A percentile compares a stretch with the other conserved stretches of the same genome.
These are phyloP conservation scores for Dictyostelium discoideum DNA, from an alignment of 78 protist genomes.

Conservation along the genomic window DNA sequence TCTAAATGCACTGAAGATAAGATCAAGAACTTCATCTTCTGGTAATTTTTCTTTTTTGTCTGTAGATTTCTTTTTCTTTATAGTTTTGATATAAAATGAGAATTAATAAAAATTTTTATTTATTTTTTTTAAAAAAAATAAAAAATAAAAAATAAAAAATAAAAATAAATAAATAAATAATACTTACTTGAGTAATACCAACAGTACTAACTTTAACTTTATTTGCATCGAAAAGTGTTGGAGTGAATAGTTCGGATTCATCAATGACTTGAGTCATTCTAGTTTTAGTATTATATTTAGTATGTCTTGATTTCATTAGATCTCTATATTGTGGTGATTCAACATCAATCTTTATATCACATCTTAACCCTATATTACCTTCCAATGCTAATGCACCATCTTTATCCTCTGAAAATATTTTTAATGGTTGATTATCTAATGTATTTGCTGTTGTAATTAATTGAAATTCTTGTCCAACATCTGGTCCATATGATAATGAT, in stretches of 20 bases:
- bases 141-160: too few species aligned
- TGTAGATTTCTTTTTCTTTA: background rate
- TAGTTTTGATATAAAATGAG: background rate
- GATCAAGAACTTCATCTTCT: constrained; percentile 66
- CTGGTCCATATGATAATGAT: constrained; percentile 21
- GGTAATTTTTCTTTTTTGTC: constrained; percentile 61
- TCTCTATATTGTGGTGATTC: constrained; percentile 13
- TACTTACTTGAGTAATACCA: background rate
- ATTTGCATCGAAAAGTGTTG: background rate
- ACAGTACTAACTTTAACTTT: background rate
- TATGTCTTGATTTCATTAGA: background rate
- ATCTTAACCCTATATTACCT: constrained; percentile 61
- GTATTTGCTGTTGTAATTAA: constrained; percentile 34
- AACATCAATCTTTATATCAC: constrained; percentile 49
- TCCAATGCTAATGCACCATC: constrained; percentile 64
- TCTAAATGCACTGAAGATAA: constrained; percentile 30
- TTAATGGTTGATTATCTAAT: constrained; percentile 41
- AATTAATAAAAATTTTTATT: too few species aligned
- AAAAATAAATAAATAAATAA: background rate
- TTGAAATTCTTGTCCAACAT: constrained; percentile 36
- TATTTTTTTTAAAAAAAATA: too few species aligned
- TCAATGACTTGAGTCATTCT: constrained; percentile 32
- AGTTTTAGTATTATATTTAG: constrained; percentile 44
- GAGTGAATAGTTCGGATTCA: background rate
- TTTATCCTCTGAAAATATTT: constrained; percentile 65